phyloP scores from a whole-genome alignment of 1,139 yeast genomes.

The Pneumocystis sp. region DNA sequence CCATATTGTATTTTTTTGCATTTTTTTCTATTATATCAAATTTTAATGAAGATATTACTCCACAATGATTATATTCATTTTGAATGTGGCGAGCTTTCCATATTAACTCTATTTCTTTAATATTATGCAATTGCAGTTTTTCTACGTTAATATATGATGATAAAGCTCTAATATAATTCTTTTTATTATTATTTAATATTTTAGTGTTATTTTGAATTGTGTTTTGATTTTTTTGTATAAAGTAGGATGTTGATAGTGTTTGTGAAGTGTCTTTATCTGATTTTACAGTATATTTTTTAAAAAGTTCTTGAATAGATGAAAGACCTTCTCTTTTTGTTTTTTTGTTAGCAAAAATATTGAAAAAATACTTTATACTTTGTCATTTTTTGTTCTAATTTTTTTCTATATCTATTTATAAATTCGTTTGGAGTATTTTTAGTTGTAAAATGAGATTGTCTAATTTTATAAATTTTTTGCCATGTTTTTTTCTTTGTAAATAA shows the following conservation, averaged over 20 bases:
- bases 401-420: background rate
- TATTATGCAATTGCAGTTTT: slow-evolving; percentile 39
- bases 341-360: background rate
- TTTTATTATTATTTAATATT: slow-evolving; percentile 9
- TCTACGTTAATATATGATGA: slow-evolving; percentile 55
- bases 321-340: background rate
- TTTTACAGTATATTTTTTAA: background rate
- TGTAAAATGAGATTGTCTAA: background rate
- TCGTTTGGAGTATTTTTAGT: background rate
- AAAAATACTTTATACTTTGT: background rate
- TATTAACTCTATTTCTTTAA: slow-evolving; percentile 56
- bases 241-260: slow-evolving; percentile 11
- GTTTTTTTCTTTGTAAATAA: background rate
- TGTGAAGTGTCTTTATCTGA: slow-evolving; percentile 1
- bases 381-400: background rate
- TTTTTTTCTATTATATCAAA: slow-evolving; percentile 32
- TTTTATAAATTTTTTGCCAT: background rate
- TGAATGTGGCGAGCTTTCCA: slow-evolving; percentile 80
- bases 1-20: slow-evolving; percentile 52
- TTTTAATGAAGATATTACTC: slow-evolving; percentile 41
- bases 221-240: slow-evolving; percentile 8
- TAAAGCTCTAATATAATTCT: slow-evolving; percentile 50
- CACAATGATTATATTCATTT: slow-evolving; percentile 48
- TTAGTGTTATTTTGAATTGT: slow-evolving; percentile 10
- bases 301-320: background rate